These are phyloP conservation scores for Colletotrichum chlorophyti DNA, from an alignment of 2,329 filamentous ascomycete genomes.

Conservation along the genomic window DNA sequence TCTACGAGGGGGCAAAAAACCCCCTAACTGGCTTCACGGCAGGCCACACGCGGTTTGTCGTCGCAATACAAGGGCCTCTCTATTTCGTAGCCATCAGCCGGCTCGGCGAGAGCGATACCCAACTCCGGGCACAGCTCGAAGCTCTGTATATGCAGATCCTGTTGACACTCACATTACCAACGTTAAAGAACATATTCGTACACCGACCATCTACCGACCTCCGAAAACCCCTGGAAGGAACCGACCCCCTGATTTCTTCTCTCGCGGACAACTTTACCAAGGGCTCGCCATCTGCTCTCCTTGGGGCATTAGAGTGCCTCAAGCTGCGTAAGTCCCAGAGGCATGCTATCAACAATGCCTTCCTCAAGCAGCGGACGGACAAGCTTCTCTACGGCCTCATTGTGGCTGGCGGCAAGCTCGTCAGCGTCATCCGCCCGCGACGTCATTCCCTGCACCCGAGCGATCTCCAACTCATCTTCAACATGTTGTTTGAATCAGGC, in stretches of 20 bases:
- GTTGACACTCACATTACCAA: conserved; percentile 90
- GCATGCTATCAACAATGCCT: conserved; percentile 82
- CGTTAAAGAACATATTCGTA: conserved; percentile 84
- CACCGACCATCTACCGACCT: conserved; percentile 94
- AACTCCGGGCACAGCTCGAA: conserved; percentile 87
- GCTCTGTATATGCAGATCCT: conserved; percentile 98
- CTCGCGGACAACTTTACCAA: conserved; percentile 93
- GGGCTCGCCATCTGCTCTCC: conserved; percentile 85
- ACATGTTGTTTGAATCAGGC: conserved; percentile 97
- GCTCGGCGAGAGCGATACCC: conserved; percentile 88
- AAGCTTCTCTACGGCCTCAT: conserved; percentile 91
- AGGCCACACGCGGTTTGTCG: conserved; percentile 84
- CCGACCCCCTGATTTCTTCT: conserved; percentile 88
- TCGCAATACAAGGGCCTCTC: conserved; percentile 83
- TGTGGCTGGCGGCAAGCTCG: conserved; percentile 88
- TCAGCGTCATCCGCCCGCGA: conserved; percentile 93
- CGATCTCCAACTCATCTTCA: conserved; percentile 95
- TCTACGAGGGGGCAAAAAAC: conserved; percentile 84
- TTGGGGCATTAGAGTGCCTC: conserved; percentile 93
- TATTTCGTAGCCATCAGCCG: conserved; percentile 94
- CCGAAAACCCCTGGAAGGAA: conserved; percentile 87
- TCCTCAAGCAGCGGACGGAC: conserved; percentile 78
- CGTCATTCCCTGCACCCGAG: conserved; percentile 95
- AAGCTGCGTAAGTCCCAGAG: conserved; percentile 88
- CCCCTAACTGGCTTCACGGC: conserved; percentile 84